phyloP scores from a whole-genome alignment of 345 rosid species.

The Erucastrum elatum region DNA sequence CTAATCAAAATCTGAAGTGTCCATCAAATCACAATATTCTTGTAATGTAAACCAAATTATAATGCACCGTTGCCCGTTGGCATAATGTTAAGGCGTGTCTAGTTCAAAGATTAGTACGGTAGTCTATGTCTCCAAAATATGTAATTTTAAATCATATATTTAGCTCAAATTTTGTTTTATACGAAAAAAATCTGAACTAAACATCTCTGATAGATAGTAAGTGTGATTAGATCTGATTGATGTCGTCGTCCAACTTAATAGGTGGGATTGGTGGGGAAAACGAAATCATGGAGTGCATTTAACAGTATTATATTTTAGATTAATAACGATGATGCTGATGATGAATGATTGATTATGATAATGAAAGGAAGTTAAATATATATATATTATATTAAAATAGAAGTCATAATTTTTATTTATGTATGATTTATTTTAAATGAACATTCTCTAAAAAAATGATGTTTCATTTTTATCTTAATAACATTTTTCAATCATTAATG shows the following conservation, averaged over 20 bases:
- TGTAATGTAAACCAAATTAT: slow-evolving; percentile 20
- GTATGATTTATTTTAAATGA: too few species aligned
- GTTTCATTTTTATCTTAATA: too few species aligned
- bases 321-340: not conserved
- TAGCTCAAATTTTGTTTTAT: slow-evolving; percentile 14
- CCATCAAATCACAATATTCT: slow-evolving; percentile 6
- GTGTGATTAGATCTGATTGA: slow-evolving; percentile 34
- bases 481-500: too few species aligned
- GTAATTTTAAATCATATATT: slow-evolving; percentile 23
- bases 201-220: slow-evolving; percentile 6
- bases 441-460: too few species aligned
- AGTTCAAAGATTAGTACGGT: slow-evolving; percentile 28
- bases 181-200: not conserved
- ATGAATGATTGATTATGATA: not conserved
- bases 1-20: not conserved
- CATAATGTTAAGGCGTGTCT: slow-evolving; percentile 18
- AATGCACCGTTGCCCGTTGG: slow-evolving; percentile 17
- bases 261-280: slow-evolving; percentile 32
- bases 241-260: slow-evolving; percentile 32
- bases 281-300: slow-evolving; percentile 14
- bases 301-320: slow-evolving; percentile 18
- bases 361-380: too few species aligned
- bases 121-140: slow-evolving; percentile 33
- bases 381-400: not conserved
- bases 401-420: too few species aligned